Evolutionary conservation across 495 filamentous ascomycete genomes (phyloP).

Genomic region (Lepidopterella palustris): DNA sequence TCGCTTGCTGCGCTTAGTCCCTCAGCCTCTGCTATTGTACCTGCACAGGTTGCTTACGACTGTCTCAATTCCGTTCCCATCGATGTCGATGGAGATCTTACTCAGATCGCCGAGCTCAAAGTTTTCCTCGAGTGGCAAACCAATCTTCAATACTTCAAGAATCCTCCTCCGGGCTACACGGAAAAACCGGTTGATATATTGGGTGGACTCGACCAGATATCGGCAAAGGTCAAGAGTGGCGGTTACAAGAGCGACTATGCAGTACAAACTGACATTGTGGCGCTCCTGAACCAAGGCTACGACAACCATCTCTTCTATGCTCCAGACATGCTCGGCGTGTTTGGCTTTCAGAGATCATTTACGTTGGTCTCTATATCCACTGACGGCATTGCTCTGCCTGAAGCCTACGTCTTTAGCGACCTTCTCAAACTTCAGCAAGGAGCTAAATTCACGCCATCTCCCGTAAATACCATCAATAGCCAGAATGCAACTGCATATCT

Average conservation of each 20-base stretch:
- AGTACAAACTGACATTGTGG: slow-evolving; percentile 39
- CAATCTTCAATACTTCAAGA: slow-evolving; percentile 36
- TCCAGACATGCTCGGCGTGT: slow-evolving; percentile 15
- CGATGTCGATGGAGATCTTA: slow-evolving; percentile 37
- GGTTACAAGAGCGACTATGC: slow-evolving; percentile 42
- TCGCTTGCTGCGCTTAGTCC: slow-evolving; percentile 34
- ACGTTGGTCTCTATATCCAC: slow-evolving; percentile 22
- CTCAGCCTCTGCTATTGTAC: slow-evolving; percentile 29
- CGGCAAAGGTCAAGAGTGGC: slow-evolving; percentile 33
- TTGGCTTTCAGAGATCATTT: slow-evolving; percentile 14
- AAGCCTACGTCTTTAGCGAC: slow-evolving; percentile 21
- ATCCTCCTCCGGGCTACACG: slow-evolving; percentile 41
- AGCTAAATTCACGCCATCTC: slow-evolving; percentile 14
- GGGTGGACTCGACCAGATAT: slow-evolving; percentile 37
- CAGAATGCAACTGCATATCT: slow-evolving; percentile 34
- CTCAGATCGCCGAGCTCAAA: slow-evolving; percentile 38
- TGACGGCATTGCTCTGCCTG: slow-evolving; percentile 21
- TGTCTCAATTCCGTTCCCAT: slow-evolving; percentile 45
- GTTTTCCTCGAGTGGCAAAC: slow-evolving; percentile 45
- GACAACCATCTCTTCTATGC: slow-evolving; percentile 44
- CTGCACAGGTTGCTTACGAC: slow-evolving; percentile 40
- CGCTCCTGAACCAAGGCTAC: slow-evolving; percentile 38
- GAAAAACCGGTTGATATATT: slow-evolving; percentile 44
- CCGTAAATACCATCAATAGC: slow-evolving; percentile 35
- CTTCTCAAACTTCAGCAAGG: not conserved